Evolutionary conservation across 345 rosid genomes (phyloP).

Genomic region (Acer saccharum): DNA sequence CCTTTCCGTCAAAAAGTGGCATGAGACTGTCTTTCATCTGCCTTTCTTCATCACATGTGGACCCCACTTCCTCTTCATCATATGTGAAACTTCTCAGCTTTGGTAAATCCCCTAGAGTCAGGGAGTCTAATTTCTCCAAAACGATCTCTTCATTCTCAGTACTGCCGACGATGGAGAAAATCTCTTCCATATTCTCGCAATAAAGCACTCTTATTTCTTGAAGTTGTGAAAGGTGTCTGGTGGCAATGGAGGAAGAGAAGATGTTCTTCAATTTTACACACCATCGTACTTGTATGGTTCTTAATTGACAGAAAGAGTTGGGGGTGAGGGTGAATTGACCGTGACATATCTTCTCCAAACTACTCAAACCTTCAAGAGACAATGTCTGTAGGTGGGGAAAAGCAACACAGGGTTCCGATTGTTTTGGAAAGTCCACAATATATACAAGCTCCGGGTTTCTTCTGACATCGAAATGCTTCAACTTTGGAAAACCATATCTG

Average conservation of each 20-base stretch:
- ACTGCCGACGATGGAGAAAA: no score
- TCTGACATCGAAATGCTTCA: slow-evolving; percentile 14
- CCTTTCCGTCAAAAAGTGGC: no score
- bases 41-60: no score
- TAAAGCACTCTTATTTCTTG: slow-evolving; percentile 14
- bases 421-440: not conserved
- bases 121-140: no score
- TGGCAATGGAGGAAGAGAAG: slow-evolving; percentile 21
- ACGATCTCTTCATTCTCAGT: no score
- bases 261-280: slow-evolving; percentile 28
- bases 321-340: not conserved
- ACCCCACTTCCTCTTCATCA: no score
- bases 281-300: slow-evolving; percentile 1
- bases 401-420: not conserved
- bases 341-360: slow-evolving; percentile 9
- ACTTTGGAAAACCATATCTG: slow-evolving; percentile 5
- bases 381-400: slow-evolving; percentile 20
- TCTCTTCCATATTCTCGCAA: slow-evolving; percentile 20
- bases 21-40: no score
- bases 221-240: slow-evolving; percentile 25
- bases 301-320: slow-evolving; percentile 17
- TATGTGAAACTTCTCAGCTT: no score
- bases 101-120: no score
- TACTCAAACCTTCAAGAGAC: not conserved
- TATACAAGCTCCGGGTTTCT: not conserved